Conservation (phyloP, 768 basidiomycete species). For the Mycena albidolilacea region DNA sequence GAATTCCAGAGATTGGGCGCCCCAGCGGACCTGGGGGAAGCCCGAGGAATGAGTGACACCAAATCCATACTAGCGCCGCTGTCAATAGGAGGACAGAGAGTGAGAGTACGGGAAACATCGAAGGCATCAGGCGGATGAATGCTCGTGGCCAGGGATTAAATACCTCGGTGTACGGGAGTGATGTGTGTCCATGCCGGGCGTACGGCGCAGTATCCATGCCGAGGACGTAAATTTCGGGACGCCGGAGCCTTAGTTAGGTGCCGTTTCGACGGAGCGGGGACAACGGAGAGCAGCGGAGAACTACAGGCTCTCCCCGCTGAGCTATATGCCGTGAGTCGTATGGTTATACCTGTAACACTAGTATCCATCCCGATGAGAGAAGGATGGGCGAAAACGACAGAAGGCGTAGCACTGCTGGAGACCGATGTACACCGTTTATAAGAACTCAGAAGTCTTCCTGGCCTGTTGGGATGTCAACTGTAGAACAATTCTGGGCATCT, state of each 20-base stretch:
- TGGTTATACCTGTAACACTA: background rate
- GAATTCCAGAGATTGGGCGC: constrained; percentile 43
- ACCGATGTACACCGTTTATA: too few relatives aligned
- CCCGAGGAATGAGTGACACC: constrained; percentile 21
- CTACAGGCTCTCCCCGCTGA: background rate
- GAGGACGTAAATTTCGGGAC: background rate
- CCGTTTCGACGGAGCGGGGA: background rate
- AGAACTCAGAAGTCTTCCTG: too few relatives aligned
- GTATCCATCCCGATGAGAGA: background rate
- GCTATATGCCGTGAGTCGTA: background rate
- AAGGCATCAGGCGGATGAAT: too few relatives aligned
- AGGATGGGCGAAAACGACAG: too few relatives aligned
- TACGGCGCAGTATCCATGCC: background rate
- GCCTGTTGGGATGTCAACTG: too few relatives aligned
- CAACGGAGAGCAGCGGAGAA: background rate
- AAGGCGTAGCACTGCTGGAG: too few relatives aligned
- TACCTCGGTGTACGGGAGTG: background rate
- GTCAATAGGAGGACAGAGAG: background rate
- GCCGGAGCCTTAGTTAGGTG: background rate
- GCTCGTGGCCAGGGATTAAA: background rate
- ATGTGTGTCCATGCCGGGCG: background rate
- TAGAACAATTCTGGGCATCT: too few relatives aligned
- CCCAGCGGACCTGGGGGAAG: constrained; percentile 49
- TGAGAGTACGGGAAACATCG: background rate
- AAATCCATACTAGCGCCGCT: background rate